Base-by-base conservation (phyloP, 495 filamentous ascomycete genomes). In the Penicillium antarcticum region DNA sequence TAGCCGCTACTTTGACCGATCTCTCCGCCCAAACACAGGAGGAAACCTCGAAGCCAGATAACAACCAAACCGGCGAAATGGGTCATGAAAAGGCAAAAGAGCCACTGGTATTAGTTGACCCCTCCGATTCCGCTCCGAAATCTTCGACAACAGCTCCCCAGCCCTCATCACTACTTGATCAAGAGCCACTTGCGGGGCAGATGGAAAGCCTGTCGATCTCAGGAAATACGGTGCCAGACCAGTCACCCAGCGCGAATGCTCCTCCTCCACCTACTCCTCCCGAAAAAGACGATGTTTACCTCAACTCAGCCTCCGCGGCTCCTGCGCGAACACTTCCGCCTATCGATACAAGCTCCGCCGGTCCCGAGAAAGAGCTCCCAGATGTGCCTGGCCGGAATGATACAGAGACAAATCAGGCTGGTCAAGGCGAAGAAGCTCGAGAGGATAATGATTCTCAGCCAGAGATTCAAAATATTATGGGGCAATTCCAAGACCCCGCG, bases 391-490 rank as follows among this genome's bases (percentile, higher is more conserved):
- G 78, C 67, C 73, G 73, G 21, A 79, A 73, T 33, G 58, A 63
- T 17, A 14, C 79, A 71, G 61, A 82, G 77, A 54, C 76, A 73
- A 52, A 79, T 69, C 61, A 70, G 65, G 48, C 74, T 69, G 45
- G 45, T 61, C 42, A 50, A 38, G 32, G 79, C 45, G 76, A 80
- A 52, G 78, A 80, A 52, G 74, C 81, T 45, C 76, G 76, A 29
- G 83, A 87, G 43, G 81, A 79, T n/a, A 63, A 50, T 50, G 81
- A 80, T 23, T 90, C 89, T 4, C 84, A 84, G 45, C 84, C 86
- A 1, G 94, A 97, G 64, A 97, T 98, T 42, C 89, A 97, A 68
- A 95, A 79, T 61, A 97, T 98, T 54, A 96, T 98, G 86, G 91
- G 91, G 36, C 79, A 84, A 60, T 90, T 90, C 47, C 82, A 83